Conservation (phyloP, 176 grass and related monocot genomes). For the Oryza longistaminata region DNA sequence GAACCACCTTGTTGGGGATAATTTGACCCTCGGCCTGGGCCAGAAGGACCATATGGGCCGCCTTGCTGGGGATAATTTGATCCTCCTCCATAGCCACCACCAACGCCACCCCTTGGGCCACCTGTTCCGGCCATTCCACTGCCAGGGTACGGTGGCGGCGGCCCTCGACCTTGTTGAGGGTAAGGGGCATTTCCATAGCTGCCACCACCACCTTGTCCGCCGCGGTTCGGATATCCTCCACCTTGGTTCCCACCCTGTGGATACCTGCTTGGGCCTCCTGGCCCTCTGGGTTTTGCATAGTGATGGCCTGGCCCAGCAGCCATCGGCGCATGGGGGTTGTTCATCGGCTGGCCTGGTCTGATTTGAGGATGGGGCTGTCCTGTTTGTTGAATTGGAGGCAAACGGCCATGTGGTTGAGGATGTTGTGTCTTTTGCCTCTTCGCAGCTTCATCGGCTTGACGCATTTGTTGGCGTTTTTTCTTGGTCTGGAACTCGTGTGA, state of each 20-base stretch:
- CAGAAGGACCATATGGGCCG: constrained; percentile 52
- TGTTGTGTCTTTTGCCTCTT: constrained; percentile 68
- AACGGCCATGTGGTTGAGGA: constrained; percentile 52
- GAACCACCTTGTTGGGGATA: constrained; percentile 48
- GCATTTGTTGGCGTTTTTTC: constrained; percentile 71
- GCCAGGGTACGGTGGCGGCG: constrained; percentile 50
- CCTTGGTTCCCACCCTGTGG: constrained; percentile 53
- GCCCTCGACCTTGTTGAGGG: constrained; percentile 52
- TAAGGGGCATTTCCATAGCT: constrained; percentile 58
- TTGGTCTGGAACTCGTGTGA: constrained; percentile 72
- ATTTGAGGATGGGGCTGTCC: constrained; percentile 53
- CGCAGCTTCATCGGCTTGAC: constrained; percentile 67
- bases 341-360: constrained; percentile 56
- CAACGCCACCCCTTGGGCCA: constrained; percentile 47
- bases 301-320: constrained; percentile 53
- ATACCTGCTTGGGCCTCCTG: constrained; percentile 58
- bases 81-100: constrained; percentile 48
- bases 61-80: constrained; percentile 52
- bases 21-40: constrained; percentile 52
- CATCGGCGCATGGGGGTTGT: constrained; percentile 58
- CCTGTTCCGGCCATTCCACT: constrained; percentile 46
- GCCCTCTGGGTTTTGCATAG: constrained; percentile 57
- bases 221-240: constrained; percentile 58
- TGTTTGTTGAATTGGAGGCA: constrained; percentile 68
- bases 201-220: constrained; percentile 53